These are phyloP conservation scores for Theobroma cacao DNA, from an alignment of 345 rosid genomes.

Conservation along the genomic window DNA sequence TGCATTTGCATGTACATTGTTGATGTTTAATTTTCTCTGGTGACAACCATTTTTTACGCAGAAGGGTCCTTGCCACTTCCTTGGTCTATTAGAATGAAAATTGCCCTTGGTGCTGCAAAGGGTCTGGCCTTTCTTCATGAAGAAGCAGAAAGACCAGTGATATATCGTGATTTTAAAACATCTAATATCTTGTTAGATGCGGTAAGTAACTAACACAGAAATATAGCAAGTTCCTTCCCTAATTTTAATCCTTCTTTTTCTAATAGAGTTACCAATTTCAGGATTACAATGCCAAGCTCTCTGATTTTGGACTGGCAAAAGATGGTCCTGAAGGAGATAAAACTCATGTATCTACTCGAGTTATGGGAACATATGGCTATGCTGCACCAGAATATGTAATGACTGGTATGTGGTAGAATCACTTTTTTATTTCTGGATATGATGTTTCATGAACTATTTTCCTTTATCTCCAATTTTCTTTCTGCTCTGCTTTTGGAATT, in stretches of 20 bases:
- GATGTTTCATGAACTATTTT: not conserved
- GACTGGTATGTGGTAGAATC: constrained; percentile 52
- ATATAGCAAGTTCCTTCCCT: not conserved
- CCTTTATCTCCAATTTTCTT: not conserved
- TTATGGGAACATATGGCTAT: constrained; percentile 87
- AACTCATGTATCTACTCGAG: constrained; percentile 82
- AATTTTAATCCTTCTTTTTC: not conserved
- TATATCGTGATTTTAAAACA: constrained; percentile 85
- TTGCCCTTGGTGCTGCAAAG: constrained; percentile 79
- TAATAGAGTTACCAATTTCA: constrained; percentile 26
- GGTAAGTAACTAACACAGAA: constrained; percentile 29
- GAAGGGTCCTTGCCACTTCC: constrained; percentile 89
- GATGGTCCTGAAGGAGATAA: constrained; percentile 83
- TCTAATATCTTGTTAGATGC: constrained; percentile 77
- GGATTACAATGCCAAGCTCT: constrained; percentile 87
- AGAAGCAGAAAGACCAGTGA: constrained; percentile 80
- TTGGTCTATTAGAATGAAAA: constrained; percentile 83
- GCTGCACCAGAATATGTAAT: constrained; percentile 90
- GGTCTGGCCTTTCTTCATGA: constrained; percentile 85
- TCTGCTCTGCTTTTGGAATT: not conserved
- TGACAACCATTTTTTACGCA: constrained; percentile 33
- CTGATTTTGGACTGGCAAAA: constrained; percentile 87
- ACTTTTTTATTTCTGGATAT: not conserved
- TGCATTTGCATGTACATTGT: constrained; percentile 3
- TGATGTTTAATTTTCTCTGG: constrained; percentile 31